phyloP scores from a whole-genome alignment of 768 basidiomycete genomes.

The Lepiota venenata region DNA sequence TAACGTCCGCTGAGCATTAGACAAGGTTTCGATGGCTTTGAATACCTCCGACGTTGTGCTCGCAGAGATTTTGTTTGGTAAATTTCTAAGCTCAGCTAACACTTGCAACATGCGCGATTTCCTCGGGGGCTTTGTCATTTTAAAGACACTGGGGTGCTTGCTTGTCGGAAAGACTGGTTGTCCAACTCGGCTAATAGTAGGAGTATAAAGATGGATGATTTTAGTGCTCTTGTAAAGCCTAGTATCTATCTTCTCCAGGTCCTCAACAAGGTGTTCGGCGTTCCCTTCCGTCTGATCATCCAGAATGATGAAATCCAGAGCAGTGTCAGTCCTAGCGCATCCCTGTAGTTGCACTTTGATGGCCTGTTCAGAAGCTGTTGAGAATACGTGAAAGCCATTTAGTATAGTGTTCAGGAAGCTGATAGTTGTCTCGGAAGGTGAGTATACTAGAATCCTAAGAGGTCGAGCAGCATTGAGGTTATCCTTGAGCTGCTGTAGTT shows the following conservation, averaged over 20 bases:
- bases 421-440: constrained; percentile 54
- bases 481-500: constrained; percentile 45
- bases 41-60: constrained; percentile 32
- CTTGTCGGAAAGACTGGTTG: constrained; percentile 47
- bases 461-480: constrained; percentile 44
- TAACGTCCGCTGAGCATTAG: constrained; percentile 48
- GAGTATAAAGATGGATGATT: constrained; percentile 70
- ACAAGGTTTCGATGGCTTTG: constrained; percentile 43
- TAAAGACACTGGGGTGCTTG: constrained; percentile 51
- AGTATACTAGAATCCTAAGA: constrained; percentile 52
- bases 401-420: constrained; percentile 57
- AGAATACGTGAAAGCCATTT: constrained; percentile 43
- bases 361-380: constrained; percentile 42
- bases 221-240: constrained; percentile 49
- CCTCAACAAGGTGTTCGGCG: constrained; percentile 53
- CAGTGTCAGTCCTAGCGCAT: constrained; percentile 24
- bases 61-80: constrained; percentile 41
- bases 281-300: constrained; percentile 63
- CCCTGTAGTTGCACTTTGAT: constrained; percentile 27
- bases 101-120: constrained; percentile 56
- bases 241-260: constrained; percentile 37
- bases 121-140: constrained; percentile 72
- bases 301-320: constrained; percentile 62
- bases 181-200: constrained; percentile 56
- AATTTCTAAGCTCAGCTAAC: constrained; percentile 55